Evolutionary conservation across 306 rosid species (phyloP).

Genomic region (Inga oerstediana): DNA sequence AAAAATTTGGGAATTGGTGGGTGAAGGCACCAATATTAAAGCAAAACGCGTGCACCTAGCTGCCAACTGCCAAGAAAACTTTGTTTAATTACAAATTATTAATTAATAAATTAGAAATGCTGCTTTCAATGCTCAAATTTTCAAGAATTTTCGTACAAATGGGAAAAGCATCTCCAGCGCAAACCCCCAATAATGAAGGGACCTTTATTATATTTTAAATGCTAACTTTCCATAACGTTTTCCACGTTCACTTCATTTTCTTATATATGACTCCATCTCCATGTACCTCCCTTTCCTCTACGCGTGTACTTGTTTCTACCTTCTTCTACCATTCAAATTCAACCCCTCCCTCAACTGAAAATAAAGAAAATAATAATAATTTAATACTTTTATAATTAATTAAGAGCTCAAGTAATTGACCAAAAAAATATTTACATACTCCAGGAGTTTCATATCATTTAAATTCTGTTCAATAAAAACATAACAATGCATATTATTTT

Average conservation of each 20-base stretch:
- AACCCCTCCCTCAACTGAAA: background rate
- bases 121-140: background rate
- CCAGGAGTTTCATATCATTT: too few relatives aligned
- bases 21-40: background rate
- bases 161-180: background rate
- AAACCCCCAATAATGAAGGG: background rate
- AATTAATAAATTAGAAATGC: background rate
- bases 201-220: background rate
- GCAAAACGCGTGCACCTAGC: background rate
- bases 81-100: too few relatives aligned
- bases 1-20: background rate
- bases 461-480: too few relatives aligned
- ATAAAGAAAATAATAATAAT: background rate
- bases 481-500: too few relatives aligned
- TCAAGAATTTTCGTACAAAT: background rate
- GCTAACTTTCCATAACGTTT: background rate
- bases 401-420: background rate
- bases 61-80: background rate
- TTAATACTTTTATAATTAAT: background rate
- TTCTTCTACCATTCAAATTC: background rate
- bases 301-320: background rate
- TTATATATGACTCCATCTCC: background rate
- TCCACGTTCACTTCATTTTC: background rate
- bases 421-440: too few relatives aligned
- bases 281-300: background rate